Conservation (phyloP, 2,329 filamentous ascomycete genomes). For the Fusarium goolgardi region DNA sequence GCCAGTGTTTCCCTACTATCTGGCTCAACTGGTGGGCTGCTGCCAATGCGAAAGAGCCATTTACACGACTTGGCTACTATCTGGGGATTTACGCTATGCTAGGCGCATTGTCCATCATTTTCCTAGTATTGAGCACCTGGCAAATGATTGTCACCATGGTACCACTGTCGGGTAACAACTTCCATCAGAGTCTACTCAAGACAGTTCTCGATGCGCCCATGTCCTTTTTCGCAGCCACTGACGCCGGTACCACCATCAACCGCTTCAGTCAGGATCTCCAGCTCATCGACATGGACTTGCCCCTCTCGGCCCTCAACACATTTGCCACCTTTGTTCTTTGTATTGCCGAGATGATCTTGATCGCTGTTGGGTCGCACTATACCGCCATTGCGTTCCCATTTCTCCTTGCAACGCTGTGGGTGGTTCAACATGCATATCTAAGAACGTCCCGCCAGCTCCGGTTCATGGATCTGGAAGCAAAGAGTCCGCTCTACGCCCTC, state of each 20-base stretch:
- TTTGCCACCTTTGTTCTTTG: constrained; percentile 40
- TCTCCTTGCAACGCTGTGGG: constrained; percentile 23
- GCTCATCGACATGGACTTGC: constrained; percentile 54
- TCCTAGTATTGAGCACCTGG: constrained; percentile 40
- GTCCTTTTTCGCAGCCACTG: constrained; percentile 51
- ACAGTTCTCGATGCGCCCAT: constrained; percentile 48
- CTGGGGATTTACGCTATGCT: constrained; percentile 43
- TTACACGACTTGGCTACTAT: constrained; percentile 38
- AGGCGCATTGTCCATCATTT: constrained; percentile 30
- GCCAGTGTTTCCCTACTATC: constrained; percentile 44
- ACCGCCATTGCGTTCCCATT: constrained; percentile 36
- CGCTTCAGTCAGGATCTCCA: constrained; percentile 56
- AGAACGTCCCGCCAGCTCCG: constrained; percentile 64
- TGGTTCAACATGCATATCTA: constrained; percentile 50
- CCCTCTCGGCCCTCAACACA: constrained; percentile 42
- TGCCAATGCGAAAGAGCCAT: constrained; percentile 34
- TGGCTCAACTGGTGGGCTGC: constrained; percentile 47
- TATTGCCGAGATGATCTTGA: constrained; percentile 39
- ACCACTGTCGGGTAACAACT: constrained; percentile 36
- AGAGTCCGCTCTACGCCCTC: constrained; percentile 61
- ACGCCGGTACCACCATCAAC: constrained; percentile 53
- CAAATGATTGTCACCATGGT: constrained; percentile 47
- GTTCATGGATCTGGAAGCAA: constrained; percentile 63
- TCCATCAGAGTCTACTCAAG: constrained; percentile 39
- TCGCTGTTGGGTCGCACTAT: constrained; percentile 35